Evolutionary conservation across 2,329 filamentous ascomycete species (phyloP).

Genomic region (Colletotrichum ledebouriae): DNA sequence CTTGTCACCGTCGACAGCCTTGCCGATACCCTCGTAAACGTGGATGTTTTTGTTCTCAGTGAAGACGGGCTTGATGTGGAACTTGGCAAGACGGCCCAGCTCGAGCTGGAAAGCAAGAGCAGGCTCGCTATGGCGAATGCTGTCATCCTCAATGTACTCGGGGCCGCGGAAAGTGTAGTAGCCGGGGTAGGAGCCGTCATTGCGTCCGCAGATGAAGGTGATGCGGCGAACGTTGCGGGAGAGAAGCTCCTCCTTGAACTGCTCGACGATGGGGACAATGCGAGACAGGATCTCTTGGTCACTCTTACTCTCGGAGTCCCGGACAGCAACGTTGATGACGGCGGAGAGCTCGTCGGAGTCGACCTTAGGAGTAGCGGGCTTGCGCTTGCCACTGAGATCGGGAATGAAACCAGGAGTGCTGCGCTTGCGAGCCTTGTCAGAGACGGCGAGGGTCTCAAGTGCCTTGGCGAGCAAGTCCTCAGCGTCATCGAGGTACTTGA

Average conservation of each 20-base stretch:
- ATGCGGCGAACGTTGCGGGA: slow-evolving; percentile 87
- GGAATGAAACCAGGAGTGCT: slow-evolving; percentile 72
- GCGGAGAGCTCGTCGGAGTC: slow-evolving; percentile 86
- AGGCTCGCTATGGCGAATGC: slow-evolving; percentile 96
- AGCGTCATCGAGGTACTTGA: slow-evolving; percentile 92
- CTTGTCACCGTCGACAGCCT: slow-evolving; percentile 95
- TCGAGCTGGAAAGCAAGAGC: slow-evolving; percentile 99
- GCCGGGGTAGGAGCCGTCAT: slow-evolving; percentile 92
- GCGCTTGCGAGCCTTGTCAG: slow-evolving; percentile 69
- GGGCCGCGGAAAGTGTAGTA: slow-evolving; percentile 99
- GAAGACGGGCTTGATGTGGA: slow-evolving; percentile 98
- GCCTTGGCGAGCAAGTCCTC: slow-evolving; percentile 89
- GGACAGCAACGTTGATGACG: slow-evolving; percentile 92
- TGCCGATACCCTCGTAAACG: slow-evolving; percentile 96
- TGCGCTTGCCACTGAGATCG: slow-evolving; percentile 81
- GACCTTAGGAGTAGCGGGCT: slow-evolving; percentile 65
- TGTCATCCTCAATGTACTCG: slow-evolving; percentile 88
- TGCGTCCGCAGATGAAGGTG: slow-evolving; percentile 96
- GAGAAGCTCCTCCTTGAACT: slow-evolving; percentile 86
- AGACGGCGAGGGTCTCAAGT: slow-evolving; percentile 82
- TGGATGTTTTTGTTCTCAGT: slow-evolving; percentile 99
- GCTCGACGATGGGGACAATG: slow-evolving; percentile 80
- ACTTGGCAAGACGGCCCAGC: slow-evolving; percentile 92
- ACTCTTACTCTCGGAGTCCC: slow-evolving; percentile 85
- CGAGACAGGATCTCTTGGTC: slow-evolving; percentile 85